Evolutionary conservation across 1,284 basidiomycete species (phyloP).

Genomic region (Vanrija sp.): DNA sequence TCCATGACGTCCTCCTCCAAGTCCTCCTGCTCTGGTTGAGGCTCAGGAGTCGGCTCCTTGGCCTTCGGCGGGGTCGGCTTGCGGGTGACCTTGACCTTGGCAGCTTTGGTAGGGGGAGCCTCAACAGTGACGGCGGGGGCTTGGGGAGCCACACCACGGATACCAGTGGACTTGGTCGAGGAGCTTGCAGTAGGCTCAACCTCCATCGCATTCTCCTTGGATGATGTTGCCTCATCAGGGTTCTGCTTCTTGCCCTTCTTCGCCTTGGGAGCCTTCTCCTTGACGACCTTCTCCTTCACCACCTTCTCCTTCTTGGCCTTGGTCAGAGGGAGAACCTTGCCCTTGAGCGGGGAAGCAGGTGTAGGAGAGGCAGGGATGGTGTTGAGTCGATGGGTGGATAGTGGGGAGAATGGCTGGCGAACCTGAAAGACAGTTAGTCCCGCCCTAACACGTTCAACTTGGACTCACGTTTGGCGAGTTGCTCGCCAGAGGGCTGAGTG

Average conservation of each 20-base stretch:
- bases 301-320: conserved; percentile 7
- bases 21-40: neutral
- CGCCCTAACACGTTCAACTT: too few relatives aligned
- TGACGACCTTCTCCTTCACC: conserved; percentile 5
- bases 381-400: conserved; percentile 33
- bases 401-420: conserved; percentile 34
- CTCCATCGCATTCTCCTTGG: neutral
- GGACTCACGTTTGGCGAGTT: conserved; percentile 22
- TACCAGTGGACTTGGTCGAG: neutral
- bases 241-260: conserved; percentile 1
- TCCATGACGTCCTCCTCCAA: neutral
- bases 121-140: neutral
- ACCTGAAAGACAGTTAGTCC: conserved; percentile 3
- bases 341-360: conserved; percentile 8
- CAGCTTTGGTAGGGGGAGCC: neutral
- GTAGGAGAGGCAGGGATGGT: conserved; percentile 8
- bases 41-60: neutral
- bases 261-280: conserved; percentile 8
- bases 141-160: neutral
- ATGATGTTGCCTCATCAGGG: neutral
- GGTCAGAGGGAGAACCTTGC: neutral
- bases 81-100: neutral
- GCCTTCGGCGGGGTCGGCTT: neutral
- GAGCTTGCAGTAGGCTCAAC: conserved; percentile 29
- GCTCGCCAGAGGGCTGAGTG: conserved; percentile 27